Base-by-base conservation (phyloP, 1,284 basidiomycete genomes). In the Gymnopus androsaceus region DNA sequence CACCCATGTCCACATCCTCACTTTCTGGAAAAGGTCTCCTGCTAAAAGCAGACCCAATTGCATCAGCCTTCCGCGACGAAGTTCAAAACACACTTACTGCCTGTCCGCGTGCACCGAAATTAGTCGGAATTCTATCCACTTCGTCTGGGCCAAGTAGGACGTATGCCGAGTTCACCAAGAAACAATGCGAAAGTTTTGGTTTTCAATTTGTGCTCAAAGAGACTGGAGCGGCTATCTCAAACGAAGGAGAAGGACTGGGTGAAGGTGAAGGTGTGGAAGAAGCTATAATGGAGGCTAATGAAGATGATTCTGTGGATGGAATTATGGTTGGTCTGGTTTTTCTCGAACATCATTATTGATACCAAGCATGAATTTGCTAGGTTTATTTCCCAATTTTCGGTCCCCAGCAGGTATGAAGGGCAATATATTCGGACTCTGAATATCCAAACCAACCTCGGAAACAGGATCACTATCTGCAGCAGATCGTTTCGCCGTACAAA, bases 301-400 rank as follows among this genome's bases (percentile, higher is more conserved):
- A 92, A 61, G 93, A 97, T 68, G 76, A 80, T 21, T 79, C 77
- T 58, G 85, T 97, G 6, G 86, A 97, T 74, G 95, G 95, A n/a
- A 94, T 98, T 67, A 96, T 98, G 95, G 95, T 93, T 65, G 57
- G 84, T 67, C 56, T 45, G 37, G 37, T 51, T 53, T 9, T 23
- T 38, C 17, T 41, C 23, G 44, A 28, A 30, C 15, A 47, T 52
- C 38, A 36, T 54, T 55, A 58, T 34, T 56, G 42, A 54, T 30
- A 9, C 31, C 28, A 46, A n/a, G 19, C 15, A 42, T 33, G 4
- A 37, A 56, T 19, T 25, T 27, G 12, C 1, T 61, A 92, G 91
- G 92, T 97, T 27, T 98, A 97, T 73, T 96, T 92, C 71, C 94
- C 94, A 9, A 94, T 95, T 62, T 95, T 90, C 69, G 94, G 93